Base-by-base conservation (phyloP, 2,329 filamentous ascomycete species). In the Fusarium denticulatum region DNA sequence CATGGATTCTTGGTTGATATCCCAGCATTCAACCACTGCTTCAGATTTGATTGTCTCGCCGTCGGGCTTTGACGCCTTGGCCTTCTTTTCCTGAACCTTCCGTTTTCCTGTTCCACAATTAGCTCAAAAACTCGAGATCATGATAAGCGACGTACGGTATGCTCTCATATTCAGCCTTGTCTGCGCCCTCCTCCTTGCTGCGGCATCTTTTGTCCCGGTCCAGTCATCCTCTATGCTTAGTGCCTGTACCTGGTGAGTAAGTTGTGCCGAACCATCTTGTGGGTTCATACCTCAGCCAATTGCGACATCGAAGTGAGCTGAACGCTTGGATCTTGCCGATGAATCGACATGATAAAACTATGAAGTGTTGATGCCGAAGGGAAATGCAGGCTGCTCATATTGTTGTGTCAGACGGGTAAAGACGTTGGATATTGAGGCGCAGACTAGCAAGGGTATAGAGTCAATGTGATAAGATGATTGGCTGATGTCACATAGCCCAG, bases 161-260 rank as follows among this genome's bases (percentile, higher is more conserved):
- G 84, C 84, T 65, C 85, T 83, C 74, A 82, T 83, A 57, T 85
- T 86, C 30, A 86, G 81, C 78, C 85, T 82, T 66, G 82, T 86
- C 78, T 86, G 85, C 67, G 80, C 80, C 63, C 81, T 75, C 69
- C 85, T 80, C 30, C 85, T 81, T 67, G 79, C 80, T 69, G 80
- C 82, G 6, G 82, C 80, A 80, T 86, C 81, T 22, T 72, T 85
- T 30, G 78, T 82, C 7, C 85, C 85, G 42, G 84, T 86, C 84
- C 85, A 86, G 76, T 86, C 81, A 58, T 86, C 85, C 68, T 85
- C 79, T 36, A 53, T 76, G 63, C 71, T 79, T 76, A 69, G 80
- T 13, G 83, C 83, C 83, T 85, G 50, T 70, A 72, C 30, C 43
- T 22, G 37, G 61, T 72, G n/a, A 72, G 43, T 7, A 47, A 55